phyloP scores from a whole-genome alignment of 805 yeast genomes.

The Cyberlindnera sargentensis region DNA sequence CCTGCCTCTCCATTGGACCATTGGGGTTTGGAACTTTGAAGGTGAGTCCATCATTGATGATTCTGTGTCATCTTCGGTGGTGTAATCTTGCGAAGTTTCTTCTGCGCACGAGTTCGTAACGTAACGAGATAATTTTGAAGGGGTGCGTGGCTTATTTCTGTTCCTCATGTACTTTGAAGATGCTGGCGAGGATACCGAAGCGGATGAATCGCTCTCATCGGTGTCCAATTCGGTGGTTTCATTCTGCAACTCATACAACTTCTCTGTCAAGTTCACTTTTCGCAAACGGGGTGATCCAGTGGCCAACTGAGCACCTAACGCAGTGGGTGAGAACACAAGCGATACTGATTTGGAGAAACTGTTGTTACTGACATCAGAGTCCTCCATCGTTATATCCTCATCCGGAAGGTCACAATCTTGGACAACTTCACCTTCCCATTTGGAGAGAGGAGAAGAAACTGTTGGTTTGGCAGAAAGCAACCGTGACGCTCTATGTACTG shows the following conservation, averaged over 20 bases:
- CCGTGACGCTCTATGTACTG: background rate
- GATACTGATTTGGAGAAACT: constrained; percentile 2
- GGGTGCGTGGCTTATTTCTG: constrained; percentile 8
- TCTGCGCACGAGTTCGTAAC: constrained; percentile 7
- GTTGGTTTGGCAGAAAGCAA: constrained; percentile 8
- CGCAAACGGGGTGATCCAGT: constrained; percentile 14
- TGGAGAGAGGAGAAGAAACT: constrained; percentile 10
- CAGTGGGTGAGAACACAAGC: constrained; percentile 19
- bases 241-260: constrained; percentile 6
- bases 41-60: constrained; percentile 4
- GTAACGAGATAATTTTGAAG: constrained; percentile 12
- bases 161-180: constrained; percentile 5
- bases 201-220: background rate
- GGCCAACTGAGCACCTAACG: constrained; percentile 22
- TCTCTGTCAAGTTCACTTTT: constrained; percentile 5
- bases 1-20: constrained; percentile 5
- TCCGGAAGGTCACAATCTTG: background rate
- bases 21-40: constrained; percentile 9
- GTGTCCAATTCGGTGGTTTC: constrained; percentile 1
- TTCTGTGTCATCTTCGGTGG: constrained; percentile 1
- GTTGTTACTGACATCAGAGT: constrained; percentile 1
- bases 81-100: background rate
- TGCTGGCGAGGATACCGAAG: constrained; percentile 1
- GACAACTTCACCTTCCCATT: background rate
- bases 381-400: constrained; percentile 6